phyloP scores from a whole-genome alignment of 148 eudicot species.

The Pouteria glomerata region DNA sequence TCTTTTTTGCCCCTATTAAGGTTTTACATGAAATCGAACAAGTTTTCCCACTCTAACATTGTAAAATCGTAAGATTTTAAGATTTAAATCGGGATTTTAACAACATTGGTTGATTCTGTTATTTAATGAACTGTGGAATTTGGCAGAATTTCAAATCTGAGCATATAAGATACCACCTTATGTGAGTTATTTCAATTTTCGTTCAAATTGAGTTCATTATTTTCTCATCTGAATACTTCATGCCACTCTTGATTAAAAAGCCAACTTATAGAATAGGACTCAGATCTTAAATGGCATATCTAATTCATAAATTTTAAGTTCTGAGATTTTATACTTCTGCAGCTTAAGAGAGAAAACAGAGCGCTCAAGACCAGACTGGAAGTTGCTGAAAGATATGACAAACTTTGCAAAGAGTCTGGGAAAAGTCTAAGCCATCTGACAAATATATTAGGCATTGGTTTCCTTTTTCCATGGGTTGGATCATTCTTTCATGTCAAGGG shows the following conservation, averaged over 20 bases:
- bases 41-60: no score
- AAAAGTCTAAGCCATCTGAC: slow-evolving; percentile 24
- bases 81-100: no score
- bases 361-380: slow-evolving; percentile 33
- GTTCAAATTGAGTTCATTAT: background rate
- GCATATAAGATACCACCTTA: background rate
- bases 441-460: slow-evolving; percentile 17
- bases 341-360: slow-evolving; percentile 49
- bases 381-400: slow-evolving; percentile 20
- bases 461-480: slow-evolving; percentile 21
- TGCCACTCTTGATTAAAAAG: background rate
- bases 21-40: no score
- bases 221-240: background rate
- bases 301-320: background rate
- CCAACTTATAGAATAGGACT: background rate
- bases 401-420: background rate
- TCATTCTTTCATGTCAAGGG: slow-evolving; percentile 10
- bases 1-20: no score
- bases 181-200: background rate
- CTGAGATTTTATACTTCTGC: background rate
- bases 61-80: no score
- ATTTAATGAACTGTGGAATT: no score
- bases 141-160: background rate
- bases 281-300: background rate
- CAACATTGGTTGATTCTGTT: no score